Percentiles rank a stretch among this genome's conserved stretches.
These are phyloP conservation scores for Penicillium hesseltinei DNA, from an alignment of 2,329 filamentous ascomycete genomes.

Conservation along the genomic window DNA sequence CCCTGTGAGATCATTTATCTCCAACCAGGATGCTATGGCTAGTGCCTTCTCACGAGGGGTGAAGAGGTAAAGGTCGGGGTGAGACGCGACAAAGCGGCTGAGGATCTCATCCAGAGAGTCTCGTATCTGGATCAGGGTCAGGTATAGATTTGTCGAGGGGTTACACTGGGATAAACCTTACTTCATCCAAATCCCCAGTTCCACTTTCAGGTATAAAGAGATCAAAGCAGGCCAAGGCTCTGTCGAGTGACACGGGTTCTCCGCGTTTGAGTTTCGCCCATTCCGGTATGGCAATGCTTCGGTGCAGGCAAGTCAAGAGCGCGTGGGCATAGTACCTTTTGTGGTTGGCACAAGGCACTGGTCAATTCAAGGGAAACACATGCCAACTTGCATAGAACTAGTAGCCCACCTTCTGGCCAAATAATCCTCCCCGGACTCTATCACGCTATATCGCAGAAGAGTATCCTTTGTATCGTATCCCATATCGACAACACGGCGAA, in stretches of 20 bases:
- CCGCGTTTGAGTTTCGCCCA: slow-evolving; percentile 63
- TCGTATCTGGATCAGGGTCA: slow-evolving; percentile 52
- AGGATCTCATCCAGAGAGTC: slow-evolving; percentile 65
- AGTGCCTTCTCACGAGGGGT: slow-evolving; percentile 67
- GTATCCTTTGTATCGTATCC: slow-evolving; percentile 90
- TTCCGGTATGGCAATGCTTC: slow-evolving; percentile 71
- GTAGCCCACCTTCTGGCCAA: slow-evolving; percentile 63
- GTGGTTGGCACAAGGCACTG: slow-evolving; percentile 3
- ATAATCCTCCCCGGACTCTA: slow-evolving; percentile 66
- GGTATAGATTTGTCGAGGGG: background rate
- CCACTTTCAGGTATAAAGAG: slow-evolving; percentile 78
- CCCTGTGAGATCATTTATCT: slow-evolving; percentile 66
- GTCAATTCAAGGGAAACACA: slow-evolving; percentile 8
- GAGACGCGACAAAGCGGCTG: slow-evolving; percentile 52
- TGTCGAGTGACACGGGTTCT: slow-evolving; percentile 63
- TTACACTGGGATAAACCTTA: slow-evolving; percentile 36
- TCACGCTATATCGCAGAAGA: slow-evolving; percentile 64
- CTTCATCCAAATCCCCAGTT: slow-evolving; percentile 71
- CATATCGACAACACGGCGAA: slow-evolving; percentile 66
- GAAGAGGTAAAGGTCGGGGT: slow-evolving; percentile 55
- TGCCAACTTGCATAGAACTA: background rate
- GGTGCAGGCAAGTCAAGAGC: slow-evolving; percentile 75
- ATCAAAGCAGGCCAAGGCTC: slow-evolving; percentile 78
- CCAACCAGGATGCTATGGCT: slow-evolving; percentile 67
- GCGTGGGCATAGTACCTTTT: slow-evolving; percentile 71